Conservation (phyloP, 1,139 yeast species). For the Kodamaea fungicola region DNA sequence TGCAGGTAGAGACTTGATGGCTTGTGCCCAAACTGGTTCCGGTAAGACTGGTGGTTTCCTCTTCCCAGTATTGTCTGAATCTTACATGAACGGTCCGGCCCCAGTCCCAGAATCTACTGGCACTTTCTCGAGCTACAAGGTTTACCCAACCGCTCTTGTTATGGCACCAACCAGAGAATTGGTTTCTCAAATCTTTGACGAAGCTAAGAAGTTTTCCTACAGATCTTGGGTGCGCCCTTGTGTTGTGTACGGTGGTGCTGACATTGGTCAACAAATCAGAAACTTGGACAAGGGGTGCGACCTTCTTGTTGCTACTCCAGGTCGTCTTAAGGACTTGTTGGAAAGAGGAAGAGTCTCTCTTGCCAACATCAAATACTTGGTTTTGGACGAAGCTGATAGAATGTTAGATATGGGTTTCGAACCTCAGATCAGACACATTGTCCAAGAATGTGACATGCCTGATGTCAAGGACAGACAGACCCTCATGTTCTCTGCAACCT, state of each 20-base stretch:
- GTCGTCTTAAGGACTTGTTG: constrained; percentile 93
- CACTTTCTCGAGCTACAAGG: constrained; percentile 68
- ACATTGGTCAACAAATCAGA: constrained; percentile 81
- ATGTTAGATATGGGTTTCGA: constrained; percentile 99
- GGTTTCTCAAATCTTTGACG: constrained; percentile 94
- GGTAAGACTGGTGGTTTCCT: constrained; percentile 99
- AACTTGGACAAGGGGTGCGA: constrained; percentile 94
- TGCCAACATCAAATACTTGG: constrained; percentile 86
- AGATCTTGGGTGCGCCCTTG: constrained; percentile 98
- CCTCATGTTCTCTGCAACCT: constrained; percentile 96
- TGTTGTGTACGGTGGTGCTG: constrained; percentile 98
- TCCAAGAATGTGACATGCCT: constrained; percentile 97
- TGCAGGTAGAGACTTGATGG: constrained; percentile 96
- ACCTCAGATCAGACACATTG: constrained; percentile 98
- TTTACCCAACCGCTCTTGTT: constrained; percentile 89
- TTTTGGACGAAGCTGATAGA: constrained; percentile 98
- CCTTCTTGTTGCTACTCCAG: constrained; percentile 95
- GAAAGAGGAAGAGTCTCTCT: constrained; percentile 94
- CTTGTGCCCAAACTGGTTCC: constrained; percentile 99
- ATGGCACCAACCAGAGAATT: constrained; percentile 99
- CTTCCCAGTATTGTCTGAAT: constrained; percentile 94
- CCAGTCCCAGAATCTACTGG: constrained; percentile 52
- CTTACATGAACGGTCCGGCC: constrained; percentile 86
- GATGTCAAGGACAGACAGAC: constrained; percentile 89
- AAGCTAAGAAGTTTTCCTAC: constrained; percentile 92